Conservation (phyloP, 2,329 filamentous ascomycete species). For the Claviceps purpurea region DNA sequence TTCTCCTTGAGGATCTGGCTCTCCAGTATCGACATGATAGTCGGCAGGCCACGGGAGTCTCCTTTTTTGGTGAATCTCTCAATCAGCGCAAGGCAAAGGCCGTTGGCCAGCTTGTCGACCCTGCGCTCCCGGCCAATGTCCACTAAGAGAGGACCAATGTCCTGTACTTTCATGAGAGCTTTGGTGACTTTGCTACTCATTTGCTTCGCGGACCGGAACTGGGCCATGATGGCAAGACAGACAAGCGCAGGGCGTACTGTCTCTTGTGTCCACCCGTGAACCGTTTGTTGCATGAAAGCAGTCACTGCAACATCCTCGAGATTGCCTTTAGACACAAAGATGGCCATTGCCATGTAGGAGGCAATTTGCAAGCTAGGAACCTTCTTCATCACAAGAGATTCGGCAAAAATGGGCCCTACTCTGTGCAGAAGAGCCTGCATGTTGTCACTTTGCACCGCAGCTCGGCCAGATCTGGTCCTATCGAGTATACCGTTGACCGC, state of each 20-base stretch:
- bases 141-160: constrained; percentile 44
- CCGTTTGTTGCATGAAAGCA: constrained; percentile 80
- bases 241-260: constrained; percentile 62
- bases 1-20: constrained; percentile 47
- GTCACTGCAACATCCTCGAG: constrained; percentile 71
- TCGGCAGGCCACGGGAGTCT: constrained; percentile 40
- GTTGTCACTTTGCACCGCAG: constrained; percentile 63
- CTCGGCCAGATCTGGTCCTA: constrained; percentile 59
- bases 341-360: constrained; percentile 80
- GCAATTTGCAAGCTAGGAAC: constrained; percentile 70
- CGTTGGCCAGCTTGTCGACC: constrained; percentile 58
- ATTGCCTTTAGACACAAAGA: constrained; percentile 71
- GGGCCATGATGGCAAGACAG: constrained; percentile 68
- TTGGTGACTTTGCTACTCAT: constrained; percentile 59
- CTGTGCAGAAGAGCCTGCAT: constrained; percentile 63
- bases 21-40: constrained; percentile 48
- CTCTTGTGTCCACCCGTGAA: constrained; percentile 60
- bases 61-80: constrained; percentile 48
- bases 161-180: constrained; percentile 49
- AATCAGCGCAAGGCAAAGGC: constrained; percentile 53
- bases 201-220: constrained; percentile 58
- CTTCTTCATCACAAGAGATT: constrained; percentile 62
- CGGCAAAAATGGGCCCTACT: constrained; percentile 57
- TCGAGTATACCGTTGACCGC: constrained; percentile 74
- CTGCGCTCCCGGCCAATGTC: constrained; percentile 51